Percentiles rank a stretch among this genome's conserved stretches.
phyloP scores from a whole-genome alignment of 768 basidiomycete genomes.

The Tricholoma sp. region DNA sequence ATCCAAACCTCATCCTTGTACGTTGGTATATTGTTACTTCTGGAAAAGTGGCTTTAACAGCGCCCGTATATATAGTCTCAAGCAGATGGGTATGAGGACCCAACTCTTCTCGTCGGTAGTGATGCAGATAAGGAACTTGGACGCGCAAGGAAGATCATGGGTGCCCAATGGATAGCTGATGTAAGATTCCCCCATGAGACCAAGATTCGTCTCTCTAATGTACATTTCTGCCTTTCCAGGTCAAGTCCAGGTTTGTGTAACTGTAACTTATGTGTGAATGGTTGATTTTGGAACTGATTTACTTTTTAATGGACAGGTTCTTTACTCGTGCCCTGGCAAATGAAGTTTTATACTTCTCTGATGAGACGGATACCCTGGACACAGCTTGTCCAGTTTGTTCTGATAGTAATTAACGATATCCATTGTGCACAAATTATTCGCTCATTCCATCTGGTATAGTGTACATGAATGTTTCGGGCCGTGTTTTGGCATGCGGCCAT shows the following conservation, averaged over 20 bases:
- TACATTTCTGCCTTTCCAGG: constrained; percentile 11
- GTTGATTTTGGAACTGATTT: not conserved
- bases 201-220: not conserved
- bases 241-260: constrained; percentile 29
- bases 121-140: constrained; percentile 52
- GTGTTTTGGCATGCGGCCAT: constrained; percentile 63
- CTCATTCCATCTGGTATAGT: constrained; percentile 22
- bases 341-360: constrained; percentile 40
- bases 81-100: constrained; percentile 45
- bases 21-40: constrained; percentile 12
- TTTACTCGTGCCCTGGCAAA: constrained; percentile 41
- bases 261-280: not conserved
- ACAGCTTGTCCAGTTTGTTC: constrained; percentile 60
- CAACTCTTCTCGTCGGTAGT: constrained; percentile 40
- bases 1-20: constrained; percentile 67
- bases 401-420: constrained; percentile 37
- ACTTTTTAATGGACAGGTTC: constrained; percentile 27
- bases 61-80: constrained; percentile 25
- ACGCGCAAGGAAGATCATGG: constrained; percentile 48
- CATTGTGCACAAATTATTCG: not conserved
- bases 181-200: constrained; percentile 16
- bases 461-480: constrained; percentile 44
- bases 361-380: constrained; percentile 39
- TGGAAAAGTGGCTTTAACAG: not conserved
- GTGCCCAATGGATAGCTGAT: constrained; percentile 34